Evolutionary conservation across 2,329 filamentous ascomycete species (phyloP).

Genomic region (Sarocladium oryzae): DNA sequence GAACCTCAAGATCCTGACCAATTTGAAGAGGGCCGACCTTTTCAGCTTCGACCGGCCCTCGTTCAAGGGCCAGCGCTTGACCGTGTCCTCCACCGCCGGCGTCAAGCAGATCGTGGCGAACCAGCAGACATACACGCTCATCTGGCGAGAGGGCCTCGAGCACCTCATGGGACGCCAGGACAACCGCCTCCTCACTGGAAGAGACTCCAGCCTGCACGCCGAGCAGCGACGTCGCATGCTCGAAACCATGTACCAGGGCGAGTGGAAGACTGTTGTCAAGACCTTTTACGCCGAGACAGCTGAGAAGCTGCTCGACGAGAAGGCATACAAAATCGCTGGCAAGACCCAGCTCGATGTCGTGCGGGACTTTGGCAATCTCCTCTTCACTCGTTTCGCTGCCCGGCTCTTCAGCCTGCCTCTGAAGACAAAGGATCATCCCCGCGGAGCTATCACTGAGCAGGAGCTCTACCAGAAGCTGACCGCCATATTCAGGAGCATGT

Average conservation of each 20-base stretch:
- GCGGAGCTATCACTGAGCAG: conserved; percentile 49
- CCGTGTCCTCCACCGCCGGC: conserved; percentile 54
- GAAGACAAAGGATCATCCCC: conserved; percentile 54
- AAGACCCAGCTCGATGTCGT: conserved; percentile 62
- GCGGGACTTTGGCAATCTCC: conserved; percentile 62
- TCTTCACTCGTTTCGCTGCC: conserved; percentile 57
- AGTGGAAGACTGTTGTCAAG: conserved; percentile 58
- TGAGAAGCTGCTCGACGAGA: conserved; percentile 53
- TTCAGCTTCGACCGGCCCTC: conserved; percentile 64
- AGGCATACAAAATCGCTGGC: conserved; percentile 53
- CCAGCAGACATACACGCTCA: conserved; percentile 54
- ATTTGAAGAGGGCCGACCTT: conserved; percentile 57
- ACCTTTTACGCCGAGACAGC: conserved; percentile 60
- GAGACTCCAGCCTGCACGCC: conserved; percentile 40
- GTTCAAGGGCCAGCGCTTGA: conserved; percentile 41
- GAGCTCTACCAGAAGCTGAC: conserved; percentile 58
- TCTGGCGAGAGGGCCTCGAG: conserved; percentile 58
- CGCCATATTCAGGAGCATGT: conserved; percentile 58
- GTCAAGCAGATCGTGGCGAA: conserved; percentile 57
- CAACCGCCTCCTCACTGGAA: conserved; percentile 50
- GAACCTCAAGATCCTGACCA: conserved; percentile 63
- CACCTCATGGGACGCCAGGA: conserved; percentile 52
- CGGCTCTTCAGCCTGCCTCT: conserved; percentile 60
- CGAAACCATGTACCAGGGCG: conserved; percentile 49
- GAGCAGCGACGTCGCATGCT: conserved; percentile 47